phyloP scores from a whole-genome alignment of 139 green algal species.

The Astrephomene gubernaculifera region DNA sequence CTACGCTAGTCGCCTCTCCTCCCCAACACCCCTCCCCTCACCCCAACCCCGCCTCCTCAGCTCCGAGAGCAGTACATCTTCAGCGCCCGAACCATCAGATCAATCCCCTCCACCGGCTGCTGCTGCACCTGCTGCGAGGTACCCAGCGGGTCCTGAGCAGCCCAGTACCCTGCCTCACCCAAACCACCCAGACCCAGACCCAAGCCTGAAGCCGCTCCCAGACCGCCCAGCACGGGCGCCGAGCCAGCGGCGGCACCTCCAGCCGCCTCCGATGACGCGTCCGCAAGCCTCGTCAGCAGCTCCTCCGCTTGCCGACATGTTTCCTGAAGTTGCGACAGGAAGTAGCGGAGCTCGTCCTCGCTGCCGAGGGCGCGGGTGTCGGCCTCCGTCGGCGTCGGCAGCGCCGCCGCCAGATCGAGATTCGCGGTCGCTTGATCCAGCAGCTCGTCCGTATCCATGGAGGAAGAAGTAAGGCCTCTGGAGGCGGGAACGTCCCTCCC shows the following conservation, averaged over 20 bases:
- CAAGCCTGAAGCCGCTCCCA: background rate
- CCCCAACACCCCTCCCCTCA: too few relatives aligned
- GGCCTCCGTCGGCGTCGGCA: constrained; percentile 7
- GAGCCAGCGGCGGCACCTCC: background rate
- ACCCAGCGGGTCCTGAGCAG: background rate
- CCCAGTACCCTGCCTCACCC: too few relatives aligned
- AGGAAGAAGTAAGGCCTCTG: too few relatives aligned
- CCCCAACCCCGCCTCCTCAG: background rate
- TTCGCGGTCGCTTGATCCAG: constrained; percentile 2
- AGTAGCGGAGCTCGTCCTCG: background rate
- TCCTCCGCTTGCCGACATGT: constrained; percentile 45
- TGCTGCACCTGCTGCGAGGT: background rate
- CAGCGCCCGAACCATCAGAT: constrained; percentile 49
- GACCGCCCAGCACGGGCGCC: background rate
- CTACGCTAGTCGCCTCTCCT: too few relatives aligned
- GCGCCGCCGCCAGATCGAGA: constrained; percentile 25
- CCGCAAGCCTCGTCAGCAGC: constrained; percentile 25
- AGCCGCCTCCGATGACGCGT: background rate
- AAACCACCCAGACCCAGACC: too few relatives aligned
- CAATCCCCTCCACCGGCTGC: constrained; percentile 44
- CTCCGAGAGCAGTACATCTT: constrained; percentile 45
- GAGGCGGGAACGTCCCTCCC: background rate
- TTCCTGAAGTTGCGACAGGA: constrained; percentile 42
- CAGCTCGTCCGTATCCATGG: constrained; percentile 42
- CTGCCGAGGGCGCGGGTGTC: constrained; percentile 12